Base-by-base conservation (phyloP, 2,329 filamentous ascomycete species). In the Dactylellina haptotyla region DNA sequence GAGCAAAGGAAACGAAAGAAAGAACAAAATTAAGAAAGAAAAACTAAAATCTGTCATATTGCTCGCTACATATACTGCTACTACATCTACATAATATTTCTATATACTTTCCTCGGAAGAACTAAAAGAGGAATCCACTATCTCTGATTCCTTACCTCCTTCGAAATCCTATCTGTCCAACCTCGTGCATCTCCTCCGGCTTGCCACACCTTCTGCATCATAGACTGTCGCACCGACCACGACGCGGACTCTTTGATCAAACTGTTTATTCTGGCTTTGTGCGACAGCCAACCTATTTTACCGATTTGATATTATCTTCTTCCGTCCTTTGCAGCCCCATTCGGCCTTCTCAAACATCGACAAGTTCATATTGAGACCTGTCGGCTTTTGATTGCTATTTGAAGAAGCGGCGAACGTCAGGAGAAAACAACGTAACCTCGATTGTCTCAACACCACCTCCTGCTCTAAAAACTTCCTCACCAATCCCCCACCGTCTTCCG, bases 191-290 rank as follows among this genome's bases (percentile, higher is more conserved):
- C 58, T 53, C 48, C 45, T 41, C 64, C 69, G 69, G 61, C 53
- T 59, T 65, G 67, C 59, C 58, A 71, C 66, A 72, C 61, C 53
- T 34, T 62, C 54, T 57, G 69, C 61, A 61, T 62, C 61, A 61
- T 61, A 56, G n/a, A 26, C 61, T 26, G 69, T 73, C 48, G 45
- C 69, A 73, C 61, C 56, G 18, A 28, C 45, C 61, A 61, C 69
- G 61, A 66, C 61, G 59, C 62, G 37, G 69, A 58, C 48, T 61
- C 69, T 66, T 64, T 66, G 53, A 61, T 25, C 69, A 66, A 66
- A 66, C 69, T 28, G 54, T 73, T 66, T 66, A 73, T 54, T 73
- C 43, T 66, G 61, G 59, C 54, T 48, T 43, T 66, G 69, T 73
- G 50, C 69, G 61, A 73, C 69, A 26, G 5, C 32, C 37, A 20